Percentiles rank a stretch among this genome's conserved stretches.
These are phyloP conservation scores for Paspalum notatum DNA, from an alignment of 176 grass and related monocot species.

Conservation along the genomic window DNA sequence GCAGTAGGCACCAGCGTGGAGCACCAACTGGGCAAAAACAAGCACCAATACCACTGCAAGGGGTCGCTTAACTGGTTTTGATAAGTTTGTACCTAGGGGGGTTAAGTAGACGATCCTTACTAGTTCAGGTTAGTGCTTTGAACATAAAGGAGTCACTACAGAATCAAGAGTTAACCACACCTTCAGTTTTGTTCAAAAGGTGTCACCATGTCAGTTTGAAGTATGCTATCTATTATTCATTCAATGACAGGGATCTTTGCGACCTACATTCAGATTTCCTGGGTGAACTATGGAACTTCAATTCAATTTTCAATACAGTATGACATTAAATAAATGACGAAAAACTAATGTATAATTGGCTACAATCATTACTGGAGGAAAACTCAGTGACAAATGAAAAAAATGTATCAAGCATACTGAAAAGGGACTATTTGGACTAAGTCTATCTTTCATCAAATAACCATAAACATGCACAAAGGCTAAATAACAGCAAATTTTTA, in stretches of 20 bases:
- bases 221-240: neutral
- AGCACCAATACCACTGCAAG: too few relatives aligned
- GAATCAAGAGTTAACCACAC: neutral
- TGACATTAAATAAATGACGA: neutral
- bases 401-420: neutral
- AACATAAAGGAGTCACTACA: neutral
- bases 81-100: too few relatives aligned
- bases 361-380: slow-evolving; percentile 6
- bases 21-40: too few relatives aligned
- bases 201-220: neutral
- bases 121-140: neutral
- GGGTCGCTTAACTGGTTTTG: too few relatives aligned
- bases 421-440: slow-evolving; percentile 15
- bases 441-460: slow-evolving; percentile 22
- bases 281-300: neutral
- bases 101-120: too few relatives aligned
- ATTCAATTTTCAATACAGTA: neutral
- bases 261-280: slow-evolving; percentile 4
- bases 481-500: slow-evolving; percentile 16
- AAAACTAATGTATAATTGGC: neutral
- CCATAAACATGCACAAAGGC: neutral
- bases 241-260: neutral
- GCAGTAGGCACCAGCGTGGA: too few relatives aligned
- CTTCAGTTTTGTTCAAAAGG: neutral
- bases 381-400: neutral